Percentiles rank a stretch among this genome's conserved stretches.
phyloP scores from a whole-genome alignment of 2,329 filamentous ascomycete species.

The Penicillium sp. region DNA sequence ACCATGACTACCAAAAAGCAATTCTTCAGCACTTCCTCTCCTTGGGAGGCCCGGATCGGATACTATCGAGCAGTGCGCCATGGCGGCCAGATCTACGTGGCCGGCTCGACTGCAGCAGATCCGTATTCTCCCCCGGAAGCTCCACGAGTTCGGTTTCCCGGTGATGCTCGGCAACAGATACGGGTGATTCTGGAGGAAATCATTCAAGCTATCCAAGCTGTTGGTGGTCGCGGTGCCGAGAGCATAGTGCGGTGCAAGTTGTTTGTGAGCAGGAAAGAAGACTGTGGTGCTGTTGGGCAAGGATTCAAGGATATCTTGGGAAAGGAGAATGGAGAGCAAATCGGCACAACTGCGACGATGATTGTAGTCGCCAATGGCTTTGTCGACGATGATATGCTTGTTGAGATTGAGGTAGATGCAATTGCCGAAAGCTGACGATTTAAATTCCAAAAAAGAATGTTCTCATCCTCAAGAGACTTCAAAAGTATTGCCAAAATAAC shows the following conservation, averaged over 20 bases:
- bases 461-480: background rate
- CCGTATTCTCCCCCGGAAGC: slow-evolving; percentile 26
- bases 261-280: slow-evolving; percentile 33
- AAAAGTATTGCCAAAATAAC: background rate
- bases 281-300: slow-evolving; percentile 30
- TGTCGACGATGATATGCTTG: slow-evolving; percentile 37
- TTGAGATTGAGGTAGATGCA: slow-evolving; percentile 43
- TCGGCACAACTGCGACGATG: slow-evolving; percentile 37
- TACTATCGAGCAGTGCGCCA: slow-evolving; percentile 41
- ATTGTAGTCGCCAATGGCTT: slow-evolving; percentile 39
- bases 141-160: slow-evolving; percentile 31
- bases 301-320: slow-evolving; percentile 32
- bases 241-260: slow-evolving; percentile 37
- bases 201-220: slow-evolving; percentile 33
- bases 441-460: background rate
- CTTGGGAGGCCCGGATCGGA: slow-evolving; percentile 37
- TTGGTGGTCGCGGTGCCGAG: slow-evolving; percentile 32
- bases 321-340: slow-evolving; percentile 18
- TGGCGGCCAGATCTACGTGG: slow-evolving; percentile 37
- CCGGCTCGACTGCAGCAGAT: slow-evolving; percentile 40
- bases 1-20: slow-evolving; percentile 13
- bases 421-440: slow-evolving; percentile 15
- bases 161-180: slow-evolving; percentile 34
- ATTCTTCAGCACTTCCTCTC: slow-evolving; percentile 35
- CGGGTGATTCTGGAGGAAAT: slow-evolving; percentile 25